These are phyloP conservation scores for Coemansia sp. DNA, from an alignment of 192 early-diverging fungal genomes.

Conservation along the genomic window DNA sequence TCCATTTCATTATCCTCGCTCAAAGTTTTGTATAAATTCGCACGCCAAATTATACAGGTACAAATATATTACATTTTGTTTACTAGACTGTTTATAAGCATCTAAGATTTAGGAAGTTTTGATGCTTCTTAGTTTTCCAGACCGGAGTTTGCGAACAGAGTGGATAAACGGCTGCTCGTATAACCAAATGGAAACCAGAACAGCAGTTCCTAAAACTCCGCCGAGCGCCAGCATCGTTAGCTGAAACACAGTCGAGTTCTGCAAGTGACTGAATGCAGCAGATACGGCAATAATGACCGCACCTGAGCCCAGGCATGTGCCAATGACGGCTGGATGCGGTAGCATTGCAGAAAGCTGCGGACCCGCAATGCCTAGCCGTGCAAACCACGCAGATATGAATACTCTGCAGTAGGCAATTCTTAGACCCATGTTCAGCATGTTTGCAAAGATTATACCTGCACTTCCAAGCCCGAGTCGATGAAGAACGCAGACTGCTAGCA, in stretches of 20 bases:
- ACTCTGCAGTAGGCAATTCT: slow-evolving; percentile 72
- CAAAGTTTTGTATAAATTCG: slow-evolving; percentile 9
- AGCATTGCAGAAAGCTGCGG: slow-evolving; percentile 24
- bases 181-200: slow-evolving; percentile 27
- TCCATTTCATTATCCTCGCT: neutral
- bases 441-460: slow-evolving; percentile 79
- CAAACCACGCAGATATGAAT: slow-evolving; percentile 66
- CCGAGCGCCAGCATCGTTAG: slow-evolving; percentile 22
- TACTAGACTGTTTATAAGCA: neutral
- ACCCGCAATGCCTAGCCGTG: neutral
- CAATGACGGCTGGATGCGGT: slow-evolving; percentile 29
- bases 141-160: slow-evolving; percentile 18
- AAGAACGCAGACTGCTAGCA: slow-evolving; percentile 63
- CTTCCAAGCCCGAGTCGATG: slow-evolving; percentile 62
- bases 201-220: slow-evolving; percentile 12
- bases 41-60: neutral
- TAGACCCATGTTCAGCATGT: slow-evolving; percentile 79
- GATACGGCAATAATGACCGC: slow-evolving; percentile 2
- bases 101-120: slow-evolving; percentile 2
- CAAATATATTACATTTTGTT: neutral
- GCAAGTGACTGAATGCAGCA: neutral
- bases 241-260: neutral
- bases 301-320: slow-evolving; percentile 20
- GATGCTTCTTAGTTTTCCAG: slow-evolving; percentile 9
- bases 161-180: slow-evolving; percentile 36